A percentile compares a stretch with the other conserved stretches of the same genome.
Evolutionary conservation across 75 land plant genomes (phyloP).

Genomic region (Pinus taeda): DNA sequence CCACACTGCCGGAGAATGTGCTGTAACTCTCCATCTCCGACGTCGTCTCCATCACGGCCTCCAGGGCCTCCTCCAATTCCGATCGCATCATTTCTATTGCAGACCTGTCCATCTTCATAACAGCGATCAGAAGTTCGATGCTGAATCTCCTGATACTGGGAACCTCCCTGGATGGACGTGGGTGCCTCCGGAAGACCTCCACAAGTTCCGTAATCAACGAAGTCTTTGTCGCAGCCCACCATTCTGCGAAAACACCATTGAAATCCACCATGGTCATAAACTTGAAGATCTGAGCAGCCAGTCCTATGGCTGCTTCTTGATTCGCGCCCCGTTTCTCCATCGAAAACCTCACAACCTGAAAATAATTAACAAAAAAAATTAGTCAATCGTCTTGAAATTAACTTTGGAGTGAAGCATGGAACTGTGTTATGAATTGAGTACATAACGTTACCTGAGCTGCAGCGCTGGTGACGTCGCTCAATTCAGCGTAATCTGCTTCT

Average conservation of each 20-base stretch:
- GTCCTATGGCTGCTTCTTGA: constrained; percentile 17
- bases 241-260: constrained; percentile 19
- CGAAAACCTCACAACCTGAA: background rate
- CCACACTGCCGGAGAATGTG: constrained; percentile 44
- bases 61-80: background rate
- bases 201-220: constrained; percentile 15
- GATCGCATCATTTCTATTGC: too few species aligned
- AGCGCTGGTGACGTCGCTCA: constrained; percentile 27
- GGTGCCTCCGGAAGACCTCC: background rate
- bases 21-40: constrained; percentile 5
- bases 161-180: background rate
- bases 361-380: background rate
- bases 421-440: too few species aligned
- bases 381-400: too few species aligned
- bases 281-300: constrained; percentile 17
- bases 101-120: background rate
- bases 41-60: background rate
- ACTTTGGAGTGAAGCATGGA: too few species aligned
- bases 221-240: constrained; percentile 8
- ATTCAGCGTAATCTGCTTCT: constrained; percentile 18
- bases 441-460: background rate
- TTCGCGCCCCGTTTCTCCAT: background rate
- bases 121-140: background rate
- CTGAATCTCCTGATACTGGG: background rate
- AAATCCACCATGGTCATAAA: constrained; percentile 10